Conservation (phyloP, 2,329 filamentous ascomycete species). For the Magnaporthiopsis rhizophila region DNA sequence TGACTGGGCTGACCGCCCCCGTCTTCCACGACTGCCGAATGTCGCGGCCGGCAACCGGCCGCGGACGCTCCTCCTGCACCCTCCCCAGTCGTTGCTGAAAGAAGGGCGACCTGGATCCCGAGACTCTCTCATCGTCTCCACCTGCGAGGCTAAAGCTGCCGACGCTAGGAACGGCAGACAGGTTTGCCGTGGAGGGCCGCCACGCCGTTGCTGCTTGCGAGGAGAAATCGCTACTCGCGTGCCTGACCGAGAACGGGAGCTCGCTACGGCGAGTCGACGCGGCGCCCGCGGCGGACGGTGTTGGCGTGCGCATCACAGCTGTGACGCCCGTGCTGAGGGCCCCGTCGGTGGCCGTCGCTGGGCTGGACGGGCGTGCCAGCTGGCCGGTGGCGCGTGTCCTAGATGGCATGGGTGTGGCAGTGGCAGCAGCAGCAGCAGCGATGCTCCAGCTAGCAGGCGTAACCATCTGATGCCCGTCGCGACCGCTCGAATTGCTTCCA, state of each 20-base stretch:
- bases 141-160: too few species aligned
- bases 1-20: background rate
- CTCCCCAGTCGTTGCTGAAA: background rate
- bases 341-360: background rate
- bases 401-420: background rate
- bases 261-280: background rate
- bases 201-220: background rate
- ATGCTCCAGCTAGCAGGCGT: background rate
- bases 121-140: background rate
- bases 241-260: background rate
- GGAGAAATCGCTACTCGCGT: background rate
- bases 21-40: background rate
- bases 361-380: background rate
- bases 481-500: background rate
- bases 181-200: background rate
- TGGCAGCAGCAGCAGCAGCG: background rate
- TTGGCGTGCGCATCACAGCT: too few species aligned
- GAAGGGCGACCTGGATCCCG: background rate
- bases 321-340: too few species aligned
- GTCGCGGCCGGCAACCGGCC: background rate
- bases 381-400: background rate
- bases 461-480: background rate
- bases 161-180: too few species aligned
- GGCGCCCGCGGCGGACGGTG: too few species aligned
- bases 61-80: background rate